Evolutionary conservation across 139 green algal species (phyloP).

Genomic region (Protoeuglena noctilucae): DNA sequence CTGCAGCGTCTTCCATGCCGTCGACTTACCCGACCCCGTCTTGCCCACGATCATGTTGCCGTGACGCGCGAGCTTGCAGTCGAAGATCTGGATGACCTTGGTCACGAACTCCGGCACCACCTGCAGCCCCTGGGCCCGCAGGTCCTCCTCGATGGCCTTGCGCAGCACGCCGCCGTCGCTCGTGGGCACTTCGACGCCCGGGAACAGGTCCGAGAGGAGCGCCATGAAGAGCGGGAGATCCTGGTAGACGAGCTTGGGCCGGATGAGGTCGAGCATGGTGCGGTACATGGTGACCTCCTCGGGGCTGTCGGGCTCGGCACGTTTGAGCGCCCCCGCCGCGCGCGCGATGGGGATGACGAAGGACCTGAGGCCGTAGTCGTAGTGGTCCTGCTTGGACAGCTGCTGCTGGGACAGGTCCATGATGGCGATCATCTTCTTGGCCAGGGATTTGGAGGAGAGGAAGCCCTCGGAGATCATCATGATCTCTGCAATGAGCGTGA

Average conservation of each 20-base stretch:
- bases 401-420: constrained; percentile 75
- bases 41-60: constrained; percentile 84
- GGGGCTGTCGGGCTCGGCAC: constrained; percentile 40
- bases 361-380: constrained; percentile 60
- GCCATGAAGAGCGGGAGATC: constrained; percentile 71
- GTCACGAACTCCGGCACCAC: constrained; percentile 54
- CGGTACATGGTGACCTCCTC: constrained; percentile 70
- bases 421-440: constrained; percentile 80
- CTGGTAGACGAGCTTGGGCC: constrained; percentile 68
- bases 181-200: constrained; percentile 51
- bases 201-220: constrained; percentile 67
- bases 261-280: constrained; percentile 71
- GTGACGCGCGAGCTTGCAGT: constrained; percentile 76
- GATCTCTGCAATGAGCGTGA: constrained; percentile 75
- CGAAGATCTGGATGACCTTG: constrained; percentile 81
- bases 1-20: constrained; percentile 58
- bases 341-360: constrained; percentile 72
- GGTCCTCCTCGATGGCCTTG: constrained; percentile 43
- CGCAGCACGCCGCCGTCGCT: constrained; percentile 35
- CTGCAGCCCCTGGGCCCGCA: constrained; percentile 49
- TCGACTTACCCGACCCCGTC: constrained; percentile 61
- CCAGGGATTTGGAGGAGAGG: constrained; percentile 46
- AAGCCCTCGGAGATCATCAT: constrained; percentile 78
- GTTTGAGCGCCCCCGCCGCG: constrained; percentile 58
- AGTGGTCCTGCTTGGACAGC: constrained; percentile 74